Base-by-base conservation (phyloP, 495 filamentous ascomycete species). In the Durotheca rogersii region DNA sequence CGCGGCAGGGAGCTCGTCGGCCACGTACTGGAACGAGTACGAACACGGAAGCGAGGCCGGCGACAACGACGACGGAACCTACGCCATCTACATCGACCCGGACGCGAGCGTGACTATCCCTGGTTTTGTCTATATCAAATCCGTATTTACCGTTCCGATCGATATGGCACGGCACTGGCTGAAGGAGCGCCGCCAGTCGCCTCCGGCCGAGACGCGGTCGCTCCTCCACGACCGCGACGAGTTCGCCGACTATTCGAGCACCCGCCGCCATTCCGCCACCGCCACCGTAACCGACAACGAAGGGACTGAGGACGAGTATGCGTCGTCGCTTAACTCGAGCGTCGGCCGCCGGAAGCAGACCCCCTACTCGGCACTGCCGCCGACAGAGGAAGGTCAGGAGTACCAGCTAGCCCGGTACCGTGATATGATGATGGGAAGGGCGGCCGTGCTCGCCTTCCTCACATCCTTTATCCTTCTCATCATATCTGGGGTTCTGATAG, bases 11-110 rank as follows among this genome's bases (percentile, higher is more conserved):
- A 45, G 40, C 16, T 59, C 56, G 21, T 53, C 56, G 7, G 19
- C 50, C 45, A 59, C 56, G 35, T 84, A 84, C 55, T 85, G 82
- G 82, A 84, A 83, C 60, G 82, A 85, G 58, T 85, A 83, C 63
- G 82, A 85, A 33, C 64, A 81, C 60, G 79, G 77, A 5, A 81
- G 80, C 57, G 81, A 85, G 39, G 72, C 67, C 5, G 74, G 72
- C 25, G 73, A 71, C 25, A 50, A 67, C n/a, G 67, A 72, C 21
- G 67, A 78, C 25, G 68, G 65, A 31, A 57, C 65, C 10, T 85
- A 83, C 58, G 71, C 72, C 16, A 74, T 85, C 18, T 79, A 77
- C 53, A 66, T 86, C 43, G 67, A 83, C 58, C 78, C 82, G 1
- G 67, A 81, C 56, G 66, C 65, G 5, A 69, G 73, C 23, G 32